Base-by-base conservation (phyloP, 441 rosid genomes). In the Gossypium trilobum region DNA sequence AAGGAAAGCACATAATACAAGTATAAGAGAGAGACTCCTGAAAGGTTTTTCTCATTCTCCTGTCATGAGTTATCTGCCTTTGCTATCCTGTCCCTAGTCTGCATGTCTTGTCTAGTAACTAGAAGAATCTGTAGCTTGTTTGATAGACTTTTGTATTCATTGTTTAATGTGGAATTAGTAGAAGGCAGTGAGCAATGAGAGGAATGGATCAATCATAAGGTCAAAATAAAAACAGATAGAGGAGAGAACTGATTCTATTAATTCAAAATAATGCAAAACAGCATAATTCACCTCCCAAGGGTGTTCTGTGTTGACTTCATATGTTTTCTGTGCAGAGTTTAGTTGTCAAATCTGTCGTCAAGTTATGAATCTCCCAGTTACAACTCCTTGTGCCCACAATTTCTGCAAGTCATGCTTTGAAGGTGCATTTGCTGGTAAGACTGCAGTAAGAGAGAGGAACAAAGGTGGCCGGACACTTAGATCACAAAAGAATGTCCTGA, bases 361-460 rank as follows among this genome's bases (percentile, higher is more conserved):
- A 74, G 88, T 83, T 70, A 79, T 87, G 91, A 78, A 50, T 16
- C 68, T 59, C 7, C 89, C 93, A 8, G 77, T 87, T 44, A 89
- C 91, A 0, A 85, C 91, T 22, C 88, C 91, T 16, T 89, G 93
- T 71, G 87, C 86, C 0, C 91, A 89, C 70, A 89, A 83, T 60
- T 87, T 89, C 73, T 87, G 91, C 78, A 87, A 89, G 81, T 67
- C 78, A 19, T 87, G 90, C 36, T 74, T 85, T 70, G 91, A 85
- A 75, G 81, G 69, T 39, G 79, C 82, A 22, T 89, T 89, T 69
- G 69, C 86, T 64, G 88, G 88, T 6, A 71, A 81, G 74, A 80
- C 78, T 75, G 56, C 77, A 13, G 66, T 82, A 33, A 81, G 83
- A 73, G 85, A 86, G 75, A 78, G 85, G 64, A 77, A 67, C 31